A percentile compares a stretch with the other conserved stretches of the same genome.
phyloP scores from a whole-genome alignment of 345 rosid genomes.

The rapeseed (Brassica napus) region Da-Ae NC_063439.1:5310501-5311000 shows the following conservation, averaged over 20 bases:
- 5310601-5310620: slow-evolving; percentile 88
- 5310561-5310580: slow-evolving; percentile 80
- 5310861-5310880: slow-evolving; percentile 88
- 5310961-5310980: slow-evolving; percentile 44
- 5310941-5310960: slow-evolving; percentile 37
- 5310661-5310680: slow-evolving; percentile 8
- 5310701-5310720: slow-evolving; percentile 96
- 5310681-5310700: slow-evolving; percentile 54
- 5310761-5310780: slow-evolving; percentile 94
- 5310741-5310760: slow-evolving; percentile 71
- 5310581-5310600: slow-evolving; percentile 88
- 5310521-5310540: slow-evolving; percentile 93
- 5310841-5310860: slow-evolving; percentile 83
- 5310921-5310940: slow-evolving; percentile 58
- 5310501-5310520: slow-evolving; percentile 84
- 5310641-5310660: neutral
- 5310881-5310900: slow-evolving; percentile 75
- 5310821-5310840: slow-evolving; percentile 50
- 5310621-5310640: neutral
- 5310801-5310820: slow-evolving; percentile 69
- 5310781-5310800: slow-evolving; percentile 83
- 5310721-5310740: slow-evolving; percentile 70
- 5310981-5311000: slow-evolving; percentile 12
- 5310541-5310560: slow-evolving; percentile 83
- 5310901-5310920: slow-evolving; percentile 85